Base-by-base conservation (phyloP, 1,139 yeast genomes). In the Lodderomyces parapsilosis region DNA sequence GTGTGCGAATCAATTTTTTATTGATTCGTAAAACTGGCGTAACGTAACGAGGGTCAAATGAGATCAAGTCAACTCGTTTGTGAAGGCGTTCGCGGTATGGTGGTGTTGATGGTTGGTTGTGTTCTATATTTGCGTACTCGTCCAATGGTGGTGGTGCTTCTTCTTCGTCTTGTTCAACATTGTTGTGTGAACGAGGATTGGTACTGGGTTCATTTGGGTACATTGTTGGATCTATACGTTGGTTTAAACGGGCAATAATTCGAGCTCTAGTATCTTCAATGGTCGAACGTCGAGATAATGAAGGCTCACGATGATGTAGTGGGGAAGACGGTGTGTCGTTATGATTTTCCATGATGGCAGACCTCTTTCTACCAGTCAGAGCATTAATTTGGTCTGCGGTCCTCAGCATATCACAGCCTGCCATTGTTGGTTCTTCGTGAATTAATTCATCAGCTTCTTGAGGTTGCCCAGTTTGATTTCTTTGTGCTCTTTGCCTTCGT, bases 31-130 rank as follows among this genome's bases (percentile, higher is more conserved):
- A 55, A 6, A 69, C 64, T 0, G 77, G 77, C 3, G 48, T 41
- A 1, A 61, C 49, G 45, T 63, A 70, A 32, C 77, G 49, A 6
- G 74, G 68, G 52, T 72, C 77, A 52, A 65, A 71, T 5, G 76
- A 69, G 15, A 72, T 49, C 28, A 70, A 51, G 46, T 72, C 78
- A 13, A 64, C 56, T 42, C 57, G 56, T 37, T 60, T 59, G 45
- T 71, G 74, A 31, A 72, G 63, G 9, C 55, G 56, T 18, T 65
- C 71, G 31, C 63, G 56, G 47, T 71, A 72, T 1, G 76, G 71
- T 2, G 78, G 78, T 2, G 64, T 56, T 28, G 64, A 65, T 31
- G 62, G 64, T 9, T 11, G 18, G n/a, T 34, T 22, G n/a, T n/a
- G 10, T 3, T 23, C 18, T 22, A 24, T 11, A 33, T 40, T 32